Conservation (phyloP, 805 yeast genomes). For the Saturnispora silvae region DNA sequence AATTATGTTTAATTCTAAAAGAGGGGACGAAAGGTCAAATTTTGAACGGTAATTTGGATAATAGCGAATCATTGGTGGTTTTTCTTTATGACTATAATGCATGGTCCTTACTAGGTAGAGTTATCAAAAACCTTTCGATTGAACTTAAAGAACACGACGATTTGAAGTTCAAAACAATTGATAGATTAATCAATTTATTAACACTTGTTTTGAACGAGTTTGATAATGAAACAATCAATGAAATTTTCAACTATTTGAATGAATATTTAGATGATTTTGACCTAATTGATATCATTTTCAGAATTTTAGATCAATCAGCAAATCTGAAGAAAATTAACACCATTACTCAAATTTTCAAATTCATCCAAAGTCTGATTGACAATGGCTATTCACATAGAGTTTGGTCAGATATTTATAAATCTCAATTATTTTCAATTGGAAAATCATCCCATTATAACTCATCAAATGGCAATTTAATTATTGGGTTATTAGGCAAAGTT, state of each 20-base stretch:
- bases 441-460: not conserved
- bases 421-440: constrained; percentile 46
- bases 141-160: constrained; percentile 28
- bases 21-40: constrained; percentile 58
- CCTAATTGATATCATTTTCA: constrained; percentile 44
- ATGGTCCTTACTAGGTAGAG: constrained; percentile 77
- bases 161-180: constrained; percentile 31
- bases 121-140: constrained; percentile 52
- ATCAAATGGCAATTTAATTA: constrained; percentile 55
- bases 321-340: constrained; percentile 41
- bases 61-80: constrained; percentile 36
- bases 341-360: constrained; percentile 35
- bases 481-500: constrained; percentile 53
- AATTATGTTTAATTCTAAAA: constrained; percentile 33
- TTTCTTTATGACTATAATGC: constrained; percentile 73
- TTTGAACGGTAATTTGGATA: constrained; percentile 3
- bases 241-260: constrained; percentile 27
- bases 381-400: constrained; percentile 49
- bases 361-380: constrained; percentile 38
- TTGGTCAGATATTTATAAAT: constrained; percentile 68
- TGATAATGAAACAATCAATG: constrained; percentile 20
- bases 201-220: constrained; percentile 35
- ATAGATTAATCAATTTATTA: constrained; percentile 42
- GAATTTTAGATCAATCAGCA: constrained; percentile 58
- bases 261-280: constrained; percentile 25